phyloP scores from a whole-genome alignment of 352 stramenopile species.

The Halophytophthora polymorphica region DNA sequence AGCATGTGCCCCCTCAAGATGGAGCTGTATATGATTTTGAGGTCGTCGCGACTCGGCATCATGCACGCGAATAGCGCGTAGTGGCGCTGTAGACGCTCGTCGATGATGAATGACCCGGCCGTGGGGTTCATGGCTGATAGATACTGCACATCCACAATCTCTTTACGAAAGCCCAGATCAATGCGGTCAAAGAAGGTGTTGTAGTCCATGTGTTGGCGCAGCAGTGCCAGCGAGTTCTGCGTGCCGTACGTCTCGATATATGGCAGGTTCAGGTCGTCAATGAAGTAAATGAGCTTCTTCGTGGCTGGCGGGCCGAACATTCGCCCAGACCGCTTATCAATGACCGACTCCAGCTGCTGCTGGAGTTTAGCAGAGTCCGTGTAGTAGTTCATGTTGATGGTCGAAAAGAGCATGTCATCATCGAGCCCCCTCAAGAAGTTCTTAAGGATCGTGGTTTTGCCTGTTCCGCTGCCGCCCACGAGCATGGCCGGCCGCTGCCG shows the following conservation, averaged over 20 bases:
- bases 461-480: slow-evolving; percentile 94
- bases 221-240: slow-evolving; percentile 93
- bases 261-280: slow-evolving; percentile 96
- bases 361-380: slow-evolving; percentile 94
- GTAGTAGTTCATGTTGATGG: slow-evolving; percentile 98
- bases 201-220: slow-evolving; percentile 97
- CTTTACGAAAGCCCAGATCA: slow-evolving; percentile 96
- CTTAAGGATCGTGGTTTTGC: slow-evolving; percentile 97
- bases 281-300: slow-evolving; percentile 96
- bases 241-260: slow-evolving; percentile 97
- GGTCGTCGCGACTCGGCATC: slow-evolving; percentile 93
- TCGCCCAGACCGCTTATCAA: slow-evolving; percentile 94
- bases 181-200: slow-evolving; percentile 93
- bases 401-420: slow-evolving; percentile 95
- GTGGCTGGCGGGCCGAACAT: slow-evolving; percentile 95
- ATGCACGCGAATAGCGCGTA: slow-evolving; percentile 95
- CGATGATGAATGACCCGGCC: slow-evolving; percentile 96
- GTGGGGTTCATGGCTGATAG: slow-evolving; percentile 97
- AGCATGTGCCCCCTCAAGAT: slow-evolving; percentile 94
- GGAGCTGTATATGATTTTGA: slow-evolving; percentile 95
- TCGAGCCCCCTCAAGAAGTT: slow-evolving; percentile 91
- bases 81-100: slow-evolving; percentile 94
- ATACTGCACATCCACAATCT: slow-evolving; percentile 96
- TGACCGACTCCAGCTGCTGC: slow-evolving; percentile 95
- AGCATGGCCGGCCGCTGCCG: slow-evolving; percentile 94